A percentile compares a stretch with the other conserved stretches of the same genome.
Conservation (phyloP, 768 basidiomycete genomes). For the Boletus coccyginus region DNA sequence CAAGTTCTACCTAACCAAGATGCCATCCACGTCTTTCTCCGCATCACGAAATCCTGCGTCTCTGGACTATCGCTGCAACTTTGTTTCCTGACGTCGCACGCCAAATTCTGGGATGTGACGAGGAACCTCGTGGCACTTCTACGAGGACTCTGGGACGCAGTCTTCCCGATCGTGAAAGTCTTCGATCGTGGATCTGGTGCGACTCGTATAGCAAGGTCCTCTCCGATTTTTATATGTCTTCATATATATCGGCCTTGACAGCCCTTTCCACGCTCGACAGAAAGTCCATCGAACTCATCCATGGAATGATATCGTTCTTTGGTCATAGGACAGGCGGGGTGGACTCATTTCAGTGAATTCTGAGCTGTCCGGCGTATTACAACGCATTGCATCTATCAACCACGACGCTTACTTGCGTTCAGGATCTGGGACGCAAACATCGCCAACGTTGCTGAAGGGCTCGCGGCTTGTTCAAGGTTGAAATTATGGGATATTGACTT, state of each 20-base stretch:
- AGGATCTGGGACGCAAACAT: neutral
- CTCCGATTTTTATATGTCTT: neutral
- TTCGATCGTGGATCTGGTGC: constrained; percentile 7
- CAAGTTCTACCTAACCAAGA: constrained; percentile 5
- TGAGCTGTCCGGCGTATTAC: neutral
- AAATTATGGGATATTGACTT: constrained; percentile 4
- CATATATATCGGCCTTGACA: constrained; percentile 4
- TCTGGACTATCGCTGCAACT: neutral
- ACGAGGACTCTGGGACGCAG: constrained; percentile 15
- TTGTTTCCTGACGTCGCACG: neutral
- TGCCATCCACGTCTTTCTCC: constrained; percentile 1
- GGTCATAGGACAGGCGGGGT: constrained; percentile 1
- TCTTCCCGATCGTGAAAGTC: constrained; percentile 9
- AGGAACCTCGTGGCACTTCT: neutral
- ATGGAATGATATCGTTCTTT: neutral
- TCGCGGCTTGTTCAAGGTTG: neutral
- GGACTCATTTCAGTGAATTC: neutral
- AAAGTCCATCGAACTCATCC: neutral
- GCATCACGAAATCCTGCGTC: neutral
- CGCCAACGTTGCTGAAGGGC: neutral
- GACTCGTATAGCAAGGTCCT: neutral
- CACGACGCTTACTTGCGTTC: neutral
- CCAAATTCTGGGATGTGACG: neutral
- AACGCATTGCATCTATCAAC: neutral
- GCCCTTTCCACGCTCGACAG: neutral